Evolutionary conservation across 208 protist genomes (phyloP).

Genomic region (Leptomonas pyrrhocoris): DNA sequence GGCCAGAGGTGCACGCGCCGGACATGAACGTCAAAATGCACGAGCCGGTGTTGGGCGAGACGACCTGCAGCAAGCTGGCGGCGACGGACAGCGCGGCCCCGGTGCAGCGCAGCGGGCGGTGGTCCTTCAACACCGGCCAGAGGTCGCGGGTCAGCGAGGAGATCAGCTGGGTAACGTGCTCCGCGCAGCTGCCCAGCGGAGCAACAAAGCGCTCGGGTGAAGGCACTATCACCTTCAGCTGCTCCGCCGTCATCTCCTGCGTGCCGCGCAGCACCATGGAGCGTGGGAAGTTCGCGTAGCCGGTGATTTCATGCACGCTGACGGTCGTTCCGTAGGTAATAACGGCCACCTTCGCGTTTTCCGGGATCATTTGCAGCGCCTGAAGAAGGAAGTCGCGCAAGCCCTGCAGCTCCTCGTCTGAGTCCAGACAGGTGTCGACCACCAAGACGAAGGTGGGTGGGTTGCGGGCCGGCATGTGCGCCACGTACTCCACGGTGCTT

Average conservation of each 20-base stretch:
- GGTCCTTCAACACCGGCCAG: slow-evolving; percentile 93
- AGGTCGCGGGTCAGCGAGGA: slow-evolving; percentile 95
- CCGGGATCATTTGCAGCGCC: slow-evolving; percentile 93
- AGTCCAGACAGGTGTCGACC: slow-evolving; percentile 97
- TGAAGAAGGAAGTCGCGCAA: slow-evolving; percentile 94
- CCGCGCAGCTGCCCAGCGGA: slow-evolving; percentile 64
- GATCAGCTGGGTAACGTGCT: slow-evolving; percentile 89
- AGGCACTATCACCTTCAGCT: slow-evolving; percentile 50
- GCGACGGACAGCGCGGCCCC: slow-evolving; percentile 97
- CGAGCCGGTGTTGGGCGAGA: slow-evolving; percentile 89
- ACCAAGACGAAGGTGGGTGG: slow-evolving; percentile 94
- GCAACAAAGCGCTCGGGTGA: slow-evolving; percentile 77
- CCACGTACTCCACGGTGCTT: slow-evolving; percentile 95
- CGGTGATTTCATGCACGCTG: slow-evolving; percentile 83
- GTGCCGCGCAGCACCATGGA: slow-evolving; percentile 81
- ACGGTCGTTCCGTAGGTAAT: slow-evolving; percentile 98
- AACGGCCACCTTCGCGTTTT: slow-evolving; percentile 93
- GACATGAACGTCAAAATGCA: slow-evolving; percentile 97
- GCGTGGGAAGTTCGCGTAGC: slow-evolving; percentile 78
- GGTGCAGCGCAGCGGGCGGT: slow-evolving; percentile 95
- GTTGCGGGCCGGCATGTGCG: slow-evolving; percentile 45
- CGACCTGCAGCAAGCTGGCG: slow-evolving; percentile 91
- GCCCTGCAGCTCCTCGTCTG: slow-evolving; percentile 91
- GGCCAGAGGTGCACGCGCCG: slow-evolving; percentile 95
- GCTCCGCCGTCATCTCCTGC: slow-evolving; percentile 70